Evolutionary conservation across 768 basidiomycete species (phyloP).

Genomic region (Hericium rajendrae): DNA sequence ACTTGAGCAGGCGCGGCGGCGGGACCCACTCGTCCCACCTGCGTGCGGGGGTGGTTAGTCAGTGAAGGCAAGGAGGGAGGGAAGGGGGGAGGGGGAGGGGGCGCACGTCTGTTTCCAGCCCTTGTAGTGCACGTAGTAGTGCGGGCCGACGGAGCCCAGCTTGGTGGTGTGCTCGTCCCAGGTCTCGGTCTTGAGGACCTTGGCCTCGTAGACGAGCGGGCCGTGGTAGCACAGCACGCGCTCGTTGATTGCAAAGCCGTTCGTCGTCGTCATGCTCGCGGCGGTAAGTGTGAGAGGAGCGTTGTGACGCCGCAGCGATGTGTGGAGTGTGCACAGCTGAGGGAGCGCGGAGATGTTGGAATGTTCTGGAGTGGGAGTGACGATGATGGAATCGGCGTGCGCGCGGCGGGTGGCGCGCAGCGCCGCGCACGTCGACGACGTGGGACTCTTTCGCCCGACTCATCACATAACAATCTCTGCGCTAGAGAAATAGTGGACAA

Average conservation of each 20-base stretch:
- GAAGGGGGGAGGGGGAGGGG: constrained; percentile 11
- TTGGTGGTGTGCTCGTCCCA: constrained; percentile 57
- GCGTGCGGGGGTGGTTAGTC: neutral
- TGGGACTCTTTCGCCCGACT: no score
- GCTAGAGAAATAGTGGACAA: no score
- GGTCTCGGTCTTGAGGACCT: constrained; percentile 61
- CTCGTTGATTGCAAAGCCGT: constrained; percentile 41
- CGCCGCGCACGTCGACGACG: no score
- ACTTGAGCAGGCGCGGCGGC: constrained; percentile 68
- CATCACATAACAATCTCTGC: no score
- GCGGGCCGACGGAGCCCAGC: constrained; percentile 56
- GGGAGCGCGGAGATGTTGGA: no score
- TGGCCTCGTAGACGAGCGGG: constrained; percentile 91
- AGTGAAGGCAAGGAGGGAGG: neutral
- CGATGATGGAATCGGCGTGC: no score
- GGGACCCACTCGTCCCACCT: no score
- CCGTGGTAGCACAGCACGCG: constrained; percentile 92
- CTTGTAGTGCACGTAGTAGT: constrained; percentile 97
- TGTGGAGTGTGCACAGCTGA: no score
- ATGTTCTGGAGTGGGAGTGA: no score
- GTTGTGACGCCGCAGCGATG: no score
- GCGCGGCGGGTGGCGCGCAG: no score
- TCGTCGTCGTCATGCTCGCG: neutral
- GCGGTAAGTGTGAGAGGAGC: no score
- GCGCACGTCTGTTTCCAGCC: constrained; percentile 97